These are phyloP conservation scores for Penicillium maclennaniae DNA, from an alignment of 495 filamentous ascomycete species.

Conservation along the genomic window DNA sequence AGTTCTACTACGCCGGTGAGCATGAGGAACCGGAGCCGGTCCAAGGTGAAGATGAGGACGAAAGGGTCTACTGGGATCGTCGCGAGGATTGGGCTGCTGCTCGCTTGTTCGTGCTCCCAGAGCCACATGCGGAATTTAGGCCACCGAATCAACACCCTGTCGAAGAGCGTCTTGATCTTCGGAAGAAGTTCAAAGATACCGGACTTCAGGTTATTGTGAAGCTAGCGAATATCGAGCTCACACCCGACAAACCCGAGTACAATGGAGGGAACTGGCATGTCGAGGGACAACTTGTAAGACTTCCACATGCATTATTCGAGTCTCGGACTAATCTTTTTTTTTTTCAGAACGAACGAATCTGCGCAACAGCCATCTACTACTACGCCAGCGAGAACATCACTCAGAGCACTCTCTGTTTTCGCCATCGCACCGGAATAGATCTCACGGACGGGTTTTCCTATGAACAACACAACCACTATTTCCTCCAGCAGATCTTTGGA, in stretches of 20 bases:
- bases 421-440: conserved; percentile 27
- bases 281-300: conserved; percentile 48
- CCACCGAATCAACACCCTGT: background rate
- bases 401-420: conserved; percentile 50
- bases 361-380: conserved; percentile 59
- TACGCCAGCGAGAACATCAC: conserved; percentile 62
- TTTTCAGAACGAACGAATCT: conserved; percentile 51
- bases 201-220: conserved; percentile 64
- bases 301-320: no score
- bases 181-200: conserved; percentile 17
- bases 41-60: background rate
- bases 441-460: conserved; percentile 12
- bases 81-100: background rate
- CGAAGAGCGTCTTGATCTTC: conserved; percentile 23
- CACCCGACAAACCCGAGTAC: conserved; percentile 52
- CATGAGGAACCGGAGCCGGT: conserved; percentile 2
- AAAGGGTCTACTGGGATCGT: background rate
- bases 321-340: background rate
- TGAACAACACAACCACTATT: background rate
- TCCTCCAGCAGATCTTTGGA: conserved; percentile 25
- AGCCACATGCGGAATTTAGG: conserved; percentile 29
- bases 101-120: conserved; percentile 27
- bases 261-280: conserved; percentile 51
- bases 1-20: conserved; percentile 3
- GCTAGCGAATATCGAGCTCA: conserved; percentile 58